Evolutionary conservation across 2,329 filamentous ascomycete genomes (phyloP).

Genomic region (Endothia cerciana): DNA sequence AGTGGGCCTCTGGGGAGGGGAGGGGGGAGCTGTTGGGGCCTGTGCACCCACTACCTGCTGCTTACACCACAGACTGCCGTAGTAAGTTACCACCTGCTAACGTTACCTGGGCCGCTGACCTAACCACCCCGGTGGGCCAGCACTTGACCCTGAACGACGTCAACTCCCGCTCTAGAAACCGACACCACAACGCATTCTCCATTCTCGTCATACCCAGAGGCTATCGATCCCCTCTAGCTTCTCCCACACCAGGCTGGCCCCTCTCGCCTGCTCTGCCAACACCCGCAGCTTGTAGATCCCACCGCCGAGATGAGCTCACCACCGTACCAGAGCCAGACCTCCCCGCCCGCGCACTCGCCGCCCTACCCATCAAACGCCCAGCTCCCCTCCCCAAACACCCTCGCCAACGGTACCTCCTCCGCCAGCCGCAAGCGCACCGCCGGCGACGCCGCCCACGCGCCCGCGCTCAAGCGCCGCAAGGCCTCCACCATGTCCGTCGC

Average conservation of each 20-base stretch:
- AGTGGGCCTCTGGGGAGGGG: neutral
- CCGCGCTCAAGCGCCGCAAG: constrained; percentile 69
- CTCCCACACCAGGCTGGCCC: neutral
- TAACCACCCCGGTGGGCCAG: no score
- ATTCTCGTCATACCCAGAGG: no score
- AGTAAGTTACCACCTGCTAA: no score
- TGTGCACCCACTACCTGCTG: neutral
- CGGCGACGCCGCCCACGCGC: constrained; percentile 54
- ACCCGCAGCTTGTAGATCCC: neutral
- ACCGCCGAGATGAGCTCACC: constrained; percentile 58
- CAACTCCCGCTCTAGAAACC: no score
- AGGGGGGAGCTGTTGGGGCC: no score
- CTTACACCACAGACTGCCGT: no score
- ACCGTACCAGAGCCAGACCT: constrained; percentile 46
- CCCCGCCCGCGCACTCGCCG: constrained; percentile 59
- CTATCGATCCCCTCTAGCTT: neutral
- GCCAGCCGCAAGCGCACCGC: constrained; percentile 67
- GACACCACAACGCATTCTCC: no score
- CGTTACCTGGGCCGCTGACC: no score
- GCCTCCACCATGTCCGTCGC: constrained; percentile 64
- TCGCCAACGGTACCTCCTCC: constrained; percentile 29
- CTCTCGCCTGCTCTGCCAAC: neutral
- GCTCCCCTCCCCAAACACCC: constrained; percentile 44
- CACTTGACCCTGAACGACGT: no score
- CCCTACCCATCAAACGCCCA: constrained; percentile 55